Evolutionary conservation across 1,284 basidiomycete genomes (phyloP).

Genomic region (Cutaneotrichosporon sp.): DNA sequence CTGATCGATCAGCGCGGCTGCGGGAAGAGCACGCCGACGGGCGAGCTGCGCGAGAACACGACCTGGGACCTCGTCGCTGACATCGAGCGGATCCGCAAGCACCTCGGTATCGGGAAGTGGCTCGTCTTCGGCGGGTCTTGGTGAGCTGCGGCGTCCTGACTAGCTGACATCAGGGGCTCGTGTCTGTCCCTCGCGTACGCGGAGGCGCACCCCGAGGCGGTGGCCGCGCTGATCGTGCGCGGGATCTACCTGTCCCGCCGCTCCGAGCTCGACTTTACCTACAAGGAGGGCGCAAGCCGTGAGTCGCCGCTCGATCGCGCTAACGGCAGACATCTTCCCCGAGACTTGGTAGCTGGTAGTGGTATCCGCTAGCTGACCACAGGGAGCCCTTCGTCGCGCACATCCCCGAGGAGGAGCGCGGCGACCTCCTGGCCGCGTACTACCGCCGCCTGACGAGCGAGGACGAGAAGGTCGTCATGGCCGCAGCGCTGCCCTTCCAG

Average conservation of each 20-base stretch:
- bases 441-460: conserved; percentile 74
- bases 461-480: conserved; percentile 59
- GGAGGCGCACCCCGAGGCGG: conserved; percentile 77
- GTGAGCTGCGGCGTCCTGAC: conserved; percentile 57
- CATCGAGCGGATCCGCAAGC: conserved; percentile 75
- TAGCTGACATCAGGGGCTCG: conserved; percentile 59
- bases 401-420: conserved; percentile 75
- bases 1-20: conserved; percentile 79
- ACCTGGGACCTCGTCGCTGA: conserved; percentile 94
- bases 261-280: conserved; percentile 89
- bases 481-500: conserved; percentile 70
- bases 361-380: background rate
- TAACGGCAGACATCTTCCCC: conserved; percentile 65
- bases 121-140: conserved; percentile 90
- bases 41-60: conserved; percentile 81
- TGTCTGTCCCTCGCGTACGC: conserved; percentile 87
- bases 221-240: conserved; percentile 78
- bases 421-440: conserved; percentile 74
- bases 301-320: conserved; percentile 11
- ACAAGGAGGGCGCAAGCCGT: conserved; percentile 62
- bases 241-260: conserved; percentile 87
- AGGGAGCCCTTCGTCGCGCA: conserved; percentile 73
- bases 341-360: conserved; percentile 68
- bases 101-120: conserved; percentile 76
- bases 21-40: conserved; percentile 80